phyloP scores from a whole-genome alignment of 192 early-diverging fungal species.

The Oehlia diaphana region DNA sequence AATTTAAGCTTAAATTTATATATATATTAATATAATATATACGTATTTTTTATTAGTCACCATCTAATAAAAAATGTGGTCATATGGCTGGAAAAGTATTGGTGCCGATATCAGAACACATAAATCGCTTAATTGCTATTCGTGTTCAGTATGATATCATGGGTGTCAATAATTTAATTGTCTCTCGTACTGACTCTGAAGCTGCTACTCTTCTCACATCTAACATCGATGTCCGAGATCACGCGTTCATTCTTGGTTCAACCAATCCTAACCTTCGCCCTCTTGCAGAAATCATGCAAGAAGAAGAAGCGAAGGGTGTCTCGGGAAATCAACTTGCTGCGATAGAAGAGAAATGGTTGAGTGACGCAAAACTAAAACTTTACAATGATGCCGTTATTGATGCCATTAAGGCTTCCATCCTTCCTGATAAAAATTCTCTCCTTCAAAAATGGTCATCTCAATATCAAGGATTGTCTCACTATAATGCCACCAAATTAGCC shows the following conservation, averaged over 20 bases:
- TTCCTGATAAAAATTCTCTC: conserved; percentile 47
- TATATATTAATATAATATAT: no score
- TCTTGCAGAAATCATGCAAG: conserved; percentile 53
- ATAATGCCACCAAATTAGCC: conserved; percentile 79
- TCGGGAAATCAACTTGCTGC: neutral
- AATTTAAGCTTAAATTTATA: neutral
- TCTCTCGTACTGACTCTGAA: conserved; percentile 95
- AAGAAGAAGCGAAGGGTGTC: neutral
- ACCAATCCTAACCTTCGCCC: conserved; percentile 81
- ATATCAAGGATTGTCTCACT: conserved; percentile 66
- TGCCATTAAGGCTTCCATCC: conserved; percentile 65
- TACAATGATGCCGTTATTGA: conserved; percentile 67
- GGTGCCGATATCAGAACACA: conserved; percentile 97
- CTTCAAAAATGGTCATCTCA: conserved; percentile 46
- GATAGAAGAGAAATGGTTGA: conserved; percentile 23
- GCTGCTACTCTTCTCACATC: conserved; percentile 95
- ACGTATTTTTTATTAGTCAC: conserved; percentile 83
- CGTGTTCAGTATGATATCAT: conserved; percentile 98
- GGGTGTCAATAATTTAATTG: conserved; percentile 92
- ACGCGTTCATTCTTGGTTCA: conserved; percentile 92
- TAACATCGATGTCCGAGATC: conserved; percentile 95
- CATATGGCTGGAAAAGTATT: conserved; percentile 99
- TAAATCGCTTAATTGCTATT: conserved; percentile 73
- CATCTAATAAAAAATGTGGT: conserved; percentile 98
- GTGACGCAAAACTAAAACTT: conserved; percentile 7